Conservation (phyloP, 2,329 filamentous ascomycete species). For the Penicillium sp. region DNA sequence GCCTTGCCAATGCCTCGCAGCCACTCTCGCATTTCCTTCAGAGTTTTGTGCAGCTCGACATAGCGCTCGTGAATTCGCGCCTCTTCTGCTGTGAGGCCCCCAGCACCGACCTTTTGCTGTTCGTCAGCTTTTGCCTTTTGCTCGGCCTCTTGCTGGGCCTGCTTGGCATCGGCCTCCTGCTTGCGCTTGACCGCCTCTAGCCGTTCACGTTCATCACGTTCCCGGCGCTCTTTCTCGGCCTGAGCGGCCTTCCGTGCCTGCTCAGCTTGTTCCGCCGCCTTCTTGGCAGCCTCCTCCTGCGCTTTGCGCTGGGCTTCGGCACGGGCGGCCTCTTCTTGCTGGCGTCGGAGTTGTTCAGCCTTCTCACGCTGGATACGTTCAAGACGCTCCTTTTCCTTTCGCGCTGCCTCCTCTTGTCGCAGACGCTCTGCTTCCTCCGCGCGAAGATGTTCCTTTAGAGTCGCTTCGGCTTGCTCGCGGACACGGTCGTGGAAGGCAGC, state of each 20-base stretch:
- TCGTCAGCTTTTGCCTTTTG: slow-evolving; percentile 31
- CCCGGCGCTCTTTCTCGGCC: slow-evolving; percentile 35
- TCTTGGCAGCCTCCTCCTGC: slow-evolving; percentile 35
- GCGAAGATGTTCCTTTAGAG: slow-evolving; percentile 51
- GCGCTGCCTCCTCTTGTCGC: slow-evolving; percentile 39
- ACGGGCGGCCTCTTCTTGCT: slow-evolving; percentile 41
- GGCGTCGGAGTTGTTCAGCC: slow-evolving; percentile 33
- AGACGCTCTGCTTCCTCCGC: slow-evolving; percentile 42
- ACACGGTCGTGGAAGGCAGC: slow-evolving; percentile 68
- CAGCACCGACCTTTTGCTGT: slow-evolving; percentile 32
- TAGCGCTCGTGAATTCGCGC: slow-evolving; percentile 52
- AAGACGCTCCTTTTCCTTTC: slow-evolving; percentile 36
- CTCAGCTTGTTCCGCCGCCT: slow-evolving; percentile 37
- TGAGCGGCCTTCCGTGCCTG: slow-evolving; percentile 40
- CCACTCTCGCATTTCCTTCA: slow-evolving; percentile 62
- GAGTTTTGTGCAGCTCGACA: slow-evolving; percentile 62
- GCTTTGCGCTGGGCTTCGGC: slow-evolving; percentile 41
- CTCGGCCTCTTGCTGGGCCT: slow-evolving; percentile 33
- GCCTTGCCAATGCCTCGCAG: slow-evolving; percentile 58
- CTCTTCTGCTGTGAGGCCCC: slow-evolving; percentile 36
- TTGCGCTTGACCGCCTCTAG: slow-evolving; percentile 36
- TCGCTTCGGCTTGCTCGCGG: slow-evolving; percentile 56
- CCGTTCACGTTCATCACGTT: slow-evolving; percentile 36
- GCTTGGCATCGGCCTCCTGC: slow-evolving; percentile 32
- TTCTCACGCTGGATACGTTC: slow-evolving; percentile 36